These are phyloP conservation scores for Cubamyces lactineus DNA, from an alignment of 768 basidiomycete species.

Conservation along the genomic window DNA sequence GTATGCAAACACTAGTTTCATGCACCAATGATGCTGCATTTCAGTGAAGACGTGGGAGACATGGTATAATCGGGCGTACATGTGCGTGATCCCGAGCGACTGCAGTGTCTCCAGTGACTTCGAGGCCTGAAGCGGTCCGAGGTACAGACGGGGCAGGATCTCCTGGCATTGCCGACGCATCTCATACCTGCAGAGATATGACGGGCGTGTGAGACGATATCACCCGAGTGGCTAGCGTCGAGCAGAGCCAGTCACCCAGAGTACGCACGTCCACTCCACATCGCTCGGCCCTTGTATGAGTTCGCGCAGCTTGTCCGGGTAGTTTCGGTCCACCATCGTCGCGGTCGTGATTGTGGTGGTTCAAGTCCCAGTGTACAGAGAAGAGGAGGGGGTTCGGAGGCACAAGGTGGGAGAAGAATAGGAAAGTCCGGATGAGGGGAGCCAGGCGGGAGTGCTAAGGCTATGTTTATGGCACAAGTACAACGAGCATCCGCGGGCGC, in stretches of 20 bases:
- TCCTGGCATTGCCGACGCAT: conserved; percentile 96
- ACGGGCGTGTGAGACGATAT: not conserved
- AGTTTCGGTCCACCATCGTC: conserved; percentile 3
- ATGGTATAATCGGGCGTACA: conserved; percentile 49
- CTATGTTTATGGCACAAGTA: conserved; percentile 2
- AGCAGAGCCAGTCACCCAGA: not conserved
- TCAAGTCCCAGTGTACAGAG: not conserved
- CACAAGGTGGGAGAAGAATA: not conserved
- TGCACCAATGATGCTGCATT: not conserved
- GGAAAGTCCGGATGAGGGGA: conserved; percentile 5
- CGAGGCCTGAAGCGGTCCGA: conserved; percentile 89
- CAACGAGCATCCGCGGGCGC: conserved; percentile 6
- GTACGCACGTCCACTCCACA: conserved; percentile 77
- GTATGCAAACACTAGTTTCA: conserved; percentile 73
- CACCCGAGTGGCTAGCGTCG: conserved; percentile 2
- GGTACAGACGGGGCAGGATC: conserved; percentile 77
- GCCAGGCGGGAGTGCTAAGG: not conserved
- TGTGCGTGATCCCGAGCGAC: conserved; percentile 75
- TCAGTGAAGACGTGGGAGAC: not conserved
- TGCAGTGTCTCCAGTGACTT: conserved; percentile 76
- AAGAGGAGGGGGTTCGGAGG: no score
- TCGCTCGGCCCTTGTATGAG: conserved; percentile 81
- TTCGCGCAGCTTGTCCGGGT: conserved; percentile 49
- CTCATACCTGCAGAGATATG: conserved; percentile 64
- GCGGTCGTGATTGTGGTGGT: not conserved